Evolutionary conservation across 2,329 filamentous ascomycete genomes (phyloP).

Genomic region (Chaetomiaceae sp.): DNA sequence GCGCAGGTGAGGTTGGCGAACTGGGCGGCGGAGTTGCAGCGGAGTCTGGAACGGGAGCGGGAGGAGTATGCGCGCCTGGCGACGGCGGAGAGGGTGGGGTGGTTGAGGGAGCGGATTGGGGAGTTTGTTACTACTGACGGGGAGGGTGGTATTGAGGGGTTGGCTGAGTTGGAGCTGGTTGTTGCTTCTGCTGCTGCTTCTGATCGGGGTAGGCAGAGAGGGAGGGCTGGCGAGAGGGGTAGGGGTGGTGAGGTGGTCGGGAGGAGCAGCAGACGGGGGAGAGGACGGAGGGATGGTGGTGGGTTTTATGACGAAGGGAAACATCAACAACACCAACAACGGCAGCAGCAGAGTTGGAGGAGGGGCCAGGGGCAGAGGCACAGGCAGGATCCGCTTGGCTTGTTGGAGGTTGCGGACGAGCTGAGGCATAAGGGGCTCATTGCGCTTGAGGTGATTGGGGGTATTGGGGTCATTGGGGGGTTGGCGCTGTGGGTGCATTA

Average conservation of each 20-base stretch:
- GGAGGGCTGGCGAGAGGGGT: slow-evolving; percentile 26
- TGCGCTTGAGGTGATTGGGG: slow-evolving; percentile 68
- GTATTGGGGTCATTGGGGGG: slow-evolving; percentile 69
- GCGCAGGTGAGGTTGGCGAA: slow-evolving; percentile 64
- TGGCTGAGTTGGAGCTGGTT: too few relatives aligned
- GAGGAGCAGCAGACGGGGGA: not conserved
- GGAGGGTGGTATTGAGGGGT: too few relatives aligned
- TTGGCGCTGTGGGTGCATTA: slow-evolving; percentile 58
- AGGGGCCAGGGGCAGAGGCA: slow-evolving; percentile 30
- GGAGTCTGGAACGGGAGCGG: slow-evolving; percentile 69
- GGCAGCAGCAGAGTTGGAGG: not conserved
- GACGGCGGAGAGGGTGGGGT: slow-evolving; percentile 60
- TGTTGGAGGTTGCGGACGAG: slow-evolving; percentile 65
- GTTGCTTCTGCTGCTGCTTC: too few relatives aligned
- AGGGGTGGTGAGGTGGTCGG: not conserved
- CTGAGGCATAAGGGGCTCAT: slow-evolving; percentile 62
- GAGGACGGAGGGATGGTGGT: too few relatives aligned
- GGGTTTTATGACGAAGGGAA: too few relatives aligned
- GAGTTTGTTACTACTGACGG: slow-evolving; percentile 48
- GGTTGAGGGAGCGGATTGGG: slow-evolving; percentile 62
- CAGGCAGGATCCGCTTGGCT: slow-evolving; percentile 69
- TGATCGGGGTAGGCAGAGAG: not conserved
- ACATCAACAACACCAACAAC: too few relatives aligned
- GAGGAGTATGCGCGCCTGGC: slow-evolving; percentile 61
- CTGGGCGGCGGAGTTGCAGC: slow-evolving; percentile 79